phyloP scores from a whole-genome alignment of 2,329 filamentous ascomycete genomes.

The Penicillium sp. region DNA sequence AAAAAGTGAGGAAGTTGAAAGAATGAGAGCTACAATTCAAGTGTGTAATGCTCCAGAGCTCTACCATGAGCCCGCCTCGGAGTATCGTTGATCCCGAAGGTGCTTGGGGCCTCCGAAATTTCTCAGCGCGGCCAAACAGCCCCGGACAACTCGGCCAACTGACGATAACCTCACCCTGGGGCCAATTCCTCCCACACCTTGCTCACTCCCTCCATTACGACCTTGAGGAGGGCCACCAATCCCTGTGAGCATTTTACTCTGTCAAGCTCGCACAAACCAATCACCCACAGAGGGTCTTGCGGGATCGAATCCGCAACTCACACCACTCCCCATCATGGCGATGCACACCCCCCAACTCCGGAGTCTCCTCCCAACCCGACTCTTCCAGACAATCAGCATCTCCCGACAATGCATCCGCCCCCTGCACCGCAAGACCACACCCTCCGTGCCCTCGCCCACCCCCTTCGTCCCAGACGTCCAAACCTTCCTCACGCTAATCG shows the following conservation, averaged over 20 bases:
- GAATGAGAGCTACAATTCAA: not conserved
- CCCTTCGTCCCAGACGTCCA: conserved; percentile 81
- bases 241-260: not conserved
- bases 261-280: not conserved
- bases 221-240: not conserved
- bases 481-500: conserved; percentile 89
- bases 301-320: conserved; percentile 5
- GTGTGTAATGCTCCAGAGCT: not conserved
- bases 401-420: conserved; percentile 40
- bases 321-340: conserved; percentile 26
- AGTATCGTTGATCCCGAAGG: conserved; percentile 34
- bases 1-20: not conserved
- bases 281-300: not conserved
- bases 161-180: not conserved
- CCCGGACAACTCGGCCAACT: conserved; percentile 2
- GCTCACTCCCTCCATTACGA: not conserved
- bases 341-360: conserved; percentile 32
- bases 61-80: conserved; percentile 8
- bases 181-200: conserved; percentile 6
- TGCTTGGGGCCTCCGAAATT: conserved; percentile 24
- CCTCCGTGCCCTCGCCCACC: conserved; percentile 67
- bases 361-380: conserved; percentile 25
- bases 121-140: conserved; percentile 22
- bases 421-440: conserved; percentile 44
- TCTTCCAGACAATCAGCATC: conserved; percentile 26